Base-by-base conservation (phyloP, 768 basidiomycete species). In the Suillus cothurnatus region DNA sequence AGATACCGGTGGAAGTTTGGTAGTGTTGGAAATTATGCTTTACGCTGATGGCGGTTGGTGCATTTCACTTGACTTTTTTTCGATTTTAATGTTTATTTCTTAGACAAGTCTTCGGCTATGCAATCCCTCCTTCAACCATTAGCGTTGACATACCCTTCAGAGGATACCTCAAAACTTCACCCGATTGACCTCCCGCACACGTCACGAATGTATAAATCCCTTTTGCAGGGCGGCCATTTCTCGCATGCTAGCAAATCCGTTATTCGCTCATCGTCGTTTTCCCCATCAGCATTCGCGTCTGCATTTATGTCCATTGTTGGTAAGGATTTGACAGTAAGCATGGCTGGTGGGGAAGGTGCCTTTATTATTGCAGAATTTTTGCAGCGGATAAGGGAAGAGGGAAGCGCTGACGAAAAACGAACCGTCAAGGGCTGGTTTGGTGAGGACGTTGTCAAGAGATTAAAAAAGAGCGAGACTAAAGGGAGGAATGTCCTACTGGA, bases 191-290 rank as follows among this genome's bases (percentile, higher is more conserved):
- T 95, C 15, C 86, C 94, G 1, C 93, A 94, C 70, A 86, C 90
- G 0, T 90, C 92, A 4, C 85, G 95, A 47, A 72, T 95, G 58
- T 96, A 94, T 84, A 97, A 97, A 74, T 88, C 88, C 7, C 86
- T 97, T 7, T 82, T 97, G 1, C 94, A 96, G 73, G 95, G 95
- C 6, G 95, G 95, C 0, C 94, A 96, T 73, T 97, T 88, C 77
- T 88, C 87, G 66, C 89, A 87, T 38, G 74, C 83, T 0, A 84
- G 86, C 3, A 82, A 82, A 26, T 67, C 82, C 3, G 80, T 96
- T 43, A 83, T 85, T 38, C 82, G 75, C 8, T 80, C 84, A 3
- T 70, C 83, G 3, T 68, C 75, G 1, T 94, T 89, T 82, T 86
- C 88, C 23, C 79, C 89, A 0, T 72, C 76, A 1, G 77, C 75